Conservation (phyloP, 352 stramenopile genomes). For the Hyaloperonospora brassicae region DNA sequence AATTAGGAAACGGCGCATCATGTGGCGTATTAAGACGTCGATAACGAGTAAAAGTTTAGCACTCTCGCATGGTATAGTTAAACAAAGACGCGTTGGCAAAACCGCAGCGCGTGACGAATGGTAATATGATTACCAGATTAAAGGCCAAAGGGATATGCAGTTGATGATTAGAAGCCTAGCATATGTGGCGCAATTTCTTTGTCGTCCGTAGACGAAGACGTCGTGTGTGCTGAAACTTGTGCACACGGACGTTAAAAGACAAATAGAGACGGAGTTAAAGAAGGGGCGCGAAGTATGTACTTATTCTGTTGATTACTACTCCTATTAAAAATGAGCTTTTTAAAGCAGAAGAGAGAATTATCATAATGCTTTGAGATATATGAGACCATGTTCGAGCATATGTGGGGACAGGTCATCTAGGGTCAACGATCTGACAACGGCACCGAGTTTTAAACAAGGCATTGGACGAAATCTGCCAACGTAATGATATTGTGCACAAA, state of each 20-base stretch:
- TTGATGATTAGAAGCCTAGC: not conserved
- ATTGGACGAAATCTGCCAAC: not conserved
- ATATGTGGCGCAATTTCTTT: constrained; percentile 1
- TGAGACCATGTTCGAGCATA: too few species aligned
- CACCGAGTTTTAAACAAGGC: constrained; percentile 18
- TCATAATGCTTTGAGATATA: too few species aligned
- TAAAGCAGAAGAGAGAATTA: too few species aligned
- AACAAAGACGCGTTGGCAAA: not conserved
- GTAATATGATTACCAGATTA: not conserved
- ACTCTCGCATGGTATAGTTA: constrained; percentile 17
- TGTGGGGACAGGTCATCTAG: constrained; percentile 4
- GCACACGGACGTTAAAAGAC: not conserved
- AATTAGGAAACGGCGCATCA: constrained; percentile 5
- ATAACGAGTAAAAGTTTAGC: constrained; percentile 21
- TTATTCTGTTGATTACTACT: not conserved
- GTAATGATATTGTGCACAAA: constrained; percentile 9
- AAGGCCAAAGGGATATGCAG: not conserved
- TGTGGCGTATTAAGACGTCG: constrained; percentile 1
- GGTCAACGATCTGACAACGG: constrained; percentile 22
- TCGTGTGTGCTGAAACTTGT: not conserved
- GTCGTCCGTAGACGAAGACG: constrained; percentile 5
- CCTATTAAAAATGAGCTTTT: not conserved
- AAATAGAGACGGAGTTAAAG: not conserved
- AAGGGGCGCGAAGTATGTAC: not conserved
- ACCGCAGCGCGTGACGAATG: not conserved